Evolutionary conservation across 495 filamentous ascomycete genomes (phyloP), one percentile per base, ranked within the genome.

Genomic region (Penicillium robsamsonii): DNA sequence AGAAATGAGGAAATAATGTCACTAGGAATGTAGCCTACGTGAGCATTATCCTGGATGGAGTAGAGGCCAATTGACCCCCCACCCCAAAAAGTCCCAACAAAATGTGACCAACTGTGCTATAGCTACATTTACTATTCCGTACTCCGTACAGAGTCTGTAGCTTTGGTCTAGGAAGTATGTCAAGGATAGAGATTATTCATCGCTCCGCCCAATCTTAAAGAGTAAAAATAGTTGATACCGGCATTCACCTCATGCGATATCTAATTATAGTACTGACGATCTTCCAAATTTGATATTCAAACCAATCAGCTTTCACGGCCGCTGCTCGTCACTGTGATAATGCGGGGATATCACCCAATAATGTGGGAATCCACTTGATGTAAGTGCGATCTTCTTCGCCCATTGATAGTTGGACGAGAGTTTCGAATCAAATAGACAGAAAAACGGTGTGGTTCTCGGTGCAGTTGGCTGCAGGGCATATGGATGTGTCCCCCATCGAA

Each of bases 381-480:
- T 10, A 13, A 20, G n/a, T 20, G 29, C 3, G 17, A 47, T 31
- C 4, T 47, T 33, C 45, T 15, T 31, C n/a, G 3, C 45, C 29
- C 31, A 47, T 47, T 30, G 15, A 40, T 41, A 29, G 24, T 29
- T 35, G 13, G 13, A n/a, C 5, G 9, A 31, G 27, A 30, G 27
- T 41, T 20, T 47, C 27, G 13, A 47, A n/a, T 11, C 18, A 46
- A 25, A 24, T 17, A n/a, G 27, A 46, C 12, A 18, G 40, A 13
- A 25, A n/a, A 18, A 20, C 13, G 3, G n/a, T 41, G 49, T 20
- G 24, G 10, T 37, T 29, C 40, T 25, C 13, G 15, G 38, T 42
- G 51, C 51, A 53, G 40, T 44, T 33, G 20, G 51, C 40, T 53
- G 51, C 41, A 46, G 41, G 41, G 51, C 30, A 43, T 31, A 27